Percentiles rank a stretch among this genome's conserved stretches.
Evolutionary conservation across 148 eudicot species (phyloP).

Genomic region (Silene uniflora): DNA sequence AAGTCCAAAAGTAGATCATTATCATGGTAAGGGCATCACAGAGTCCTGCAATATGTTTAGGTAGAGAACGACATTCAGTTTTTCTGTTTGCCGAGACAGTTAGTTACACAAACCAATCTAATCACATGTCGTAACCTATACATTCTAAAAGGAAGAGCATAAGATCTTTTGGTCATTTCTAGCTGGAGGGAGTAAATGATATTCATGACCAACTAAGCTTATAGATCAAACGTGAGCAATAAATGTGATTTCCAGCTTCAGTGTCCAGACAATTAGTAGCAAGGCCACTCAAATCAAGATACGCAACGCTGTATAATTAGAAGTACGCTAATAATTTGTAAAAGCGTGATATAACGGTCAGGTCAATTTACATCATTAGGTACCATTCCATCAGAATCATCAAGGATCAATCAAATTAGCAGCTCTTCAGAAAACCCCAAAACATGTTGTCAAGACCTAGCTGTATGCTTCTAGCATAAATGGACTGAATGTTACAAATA

Average conservation of each 20-base stretch:
- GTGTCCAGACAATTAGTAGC: not conserved
- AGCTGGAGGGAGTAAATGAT: not conserved
- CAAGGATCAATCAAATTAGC: not conserved
- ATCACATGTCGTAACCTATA: not conserved
- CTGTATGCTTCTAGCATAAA: not conserved
- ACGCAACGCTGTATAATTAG: not conserved
- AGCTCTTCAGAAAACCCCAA: not conserved
- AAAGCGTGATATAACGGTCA: not conserved
- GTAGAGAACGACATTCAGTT: not conserved
- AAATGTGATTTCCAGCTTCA: not conserved
- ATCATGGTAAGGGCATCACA: too few species aligned
- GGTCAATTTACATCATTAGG: not conserved
- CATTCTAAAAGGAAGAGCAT: not conserved
- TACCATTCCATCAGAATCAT: not conserved
- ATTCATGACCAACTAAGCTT: slow-evolving; percentile 3
- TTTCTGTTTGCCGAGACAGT: not conserved
- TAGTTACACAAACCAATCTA: not conserved
- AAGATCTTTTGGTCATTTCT: not conserved
- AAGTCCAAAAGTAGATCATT: too few species aligned
- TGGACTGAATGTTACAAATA: not conserved
- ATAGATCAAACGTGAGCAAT: not conserved
- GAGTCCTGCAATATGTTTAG: too few species aligned
- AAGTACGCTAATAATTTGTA: not conserved
- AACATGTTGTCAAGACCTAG: not conserved
- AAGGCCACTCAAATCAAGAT: not conserved